phyloP scores from a whole-genome alignment of 768 basidiomycete species.

The Kwoniella pini region DNA sequence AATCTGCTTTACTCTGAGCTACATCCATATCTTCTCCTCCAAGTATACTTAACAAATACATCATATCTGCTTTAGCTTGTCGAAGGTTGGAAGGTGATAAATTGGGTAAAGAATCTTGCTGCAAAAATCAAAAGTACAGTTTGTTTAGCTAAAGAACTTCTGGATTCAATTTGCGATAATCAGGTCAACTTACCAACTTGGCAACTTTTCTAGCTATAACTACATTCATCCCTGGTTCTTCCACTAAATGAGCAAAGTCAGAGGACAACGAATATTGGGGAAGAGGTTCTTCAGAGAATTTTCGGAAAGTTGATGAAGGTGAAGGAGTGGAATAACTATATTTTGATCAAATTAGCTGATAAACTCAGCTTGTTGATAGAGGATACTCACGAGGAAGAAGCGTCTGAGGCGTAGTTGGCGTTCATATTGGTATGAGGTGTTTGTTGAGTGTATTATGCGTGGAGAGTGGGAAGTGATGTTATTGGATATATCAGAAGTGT shows the following conservation, averaged over 20 bases:
- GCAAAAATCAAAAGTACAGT: too few species aligned
- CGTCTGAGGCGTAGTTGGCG: background rate
- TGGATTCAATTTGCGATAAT: too few species aligned
- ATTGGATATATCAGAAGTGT: too few species aligned
- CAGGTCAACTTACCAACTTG: constrained; percentile 10
- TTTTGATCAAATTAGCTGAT: background rate
- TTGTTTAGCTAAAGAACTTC: too few species aligned
- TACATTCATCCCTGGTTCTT: constrained; percentile 13
- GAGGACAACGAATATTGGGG: constrained; percentile 11
- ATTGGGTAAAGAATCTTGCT: constrained; percentile 23
- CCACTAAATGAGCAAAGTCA: constrained; percentile 16
- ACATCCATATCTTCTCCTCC: constrained; percentile 6
- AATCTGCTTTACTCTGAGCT: constrained; percentile 13
- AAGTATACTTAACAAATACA: constrained; percentile 10
- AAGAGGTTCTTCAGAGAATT: background rate
- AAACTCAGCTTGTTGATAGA: background rate
- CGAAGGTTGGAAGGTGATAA: constrained; percentile 9
- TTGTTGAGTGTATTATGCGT: background rate
- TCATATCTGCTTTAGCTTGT: constrained; percentile 26
- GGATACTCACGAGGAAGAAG: constrained; percentile 4
- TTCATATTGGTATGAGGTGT: background rate
- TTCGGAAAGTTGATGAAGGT: background rate
- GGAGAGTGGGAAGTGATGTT: too few species aligned
- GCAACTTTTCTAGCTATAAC: constrained; percentile 20
- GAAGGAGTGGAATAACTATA: background rate